These are phyloP conservation scores for Hyphopichia khmerensis DNA, from an alignment of 1,139 yeast species.

Conservation along the genomic window DNA sequence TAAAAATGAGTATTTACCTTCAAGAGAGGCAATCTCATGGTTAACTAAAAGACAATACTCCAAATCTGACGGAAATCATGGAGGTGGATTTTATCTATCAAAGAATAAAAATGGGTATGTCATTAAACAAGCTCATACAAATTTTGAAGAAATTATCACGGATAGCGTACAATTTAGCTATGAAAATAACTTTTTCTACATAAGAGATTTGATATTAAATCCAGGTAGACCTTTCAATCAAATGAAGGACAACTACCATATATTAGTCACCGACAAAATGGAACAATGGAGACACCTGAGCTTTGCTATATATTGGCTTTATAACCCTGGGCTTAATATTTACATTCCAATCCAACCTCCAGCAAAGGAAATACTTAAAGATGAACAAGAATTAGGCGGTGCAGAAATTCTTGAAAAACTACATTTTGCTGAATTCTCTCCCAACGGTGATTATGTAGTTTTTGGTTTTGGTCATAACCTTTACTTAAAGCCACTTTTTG, in stretches of 20 bases:
- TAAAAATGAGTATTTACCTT: conserved; percentile 22
- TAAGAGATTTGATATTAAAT: conserved; percentile 29
- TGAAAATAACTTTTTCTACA: conserved; percentile 31
- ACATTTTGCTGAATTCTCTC: conserved; percentile 46
- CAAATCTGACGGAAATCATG: conserved; percentile 6
- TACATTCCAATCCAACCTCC: conserved; percentile 28
- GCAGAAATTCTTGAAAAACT: conserved; percentile 22
- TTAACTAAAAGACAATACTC: conserved; percentile 33
- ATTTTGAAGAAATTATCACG: conserved; percentile 17
- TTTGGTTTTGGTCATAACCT: conserved; percentile 40
- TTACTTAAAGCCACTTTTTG: conserved; percentile 36
- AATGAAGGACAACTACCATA: conserved; percentile 21
- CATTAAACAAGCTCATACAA: conserved; percentile 22
- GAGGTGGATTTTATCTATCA: conserved; percentile 34
- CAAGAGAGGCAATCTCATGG: conserved; percentile 26
- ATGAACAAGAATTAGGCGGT: conserved; percentile 4
- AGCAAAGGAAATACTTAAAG: conserved; percentile 4
- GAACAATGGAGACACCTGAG: conserved; percentile 44
- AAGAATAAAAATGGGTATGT: conserved; percentile 15
- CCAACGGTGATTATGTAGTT: conserved; percentile 33
- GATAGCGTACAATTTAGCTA: conserved; percentile 28
- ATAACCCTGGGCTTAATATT: conserved; percentile 16
- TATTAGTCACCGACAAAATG: conserved; percentile 32
- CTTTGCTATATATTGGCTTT: conserved; percentile 42
- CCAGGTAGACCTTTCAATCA: conserved; percentile 33